Evolutionary conservation across 768 basidiomycete species (phyloP).

Genomic region (Tylopilus sp.): DNA sequence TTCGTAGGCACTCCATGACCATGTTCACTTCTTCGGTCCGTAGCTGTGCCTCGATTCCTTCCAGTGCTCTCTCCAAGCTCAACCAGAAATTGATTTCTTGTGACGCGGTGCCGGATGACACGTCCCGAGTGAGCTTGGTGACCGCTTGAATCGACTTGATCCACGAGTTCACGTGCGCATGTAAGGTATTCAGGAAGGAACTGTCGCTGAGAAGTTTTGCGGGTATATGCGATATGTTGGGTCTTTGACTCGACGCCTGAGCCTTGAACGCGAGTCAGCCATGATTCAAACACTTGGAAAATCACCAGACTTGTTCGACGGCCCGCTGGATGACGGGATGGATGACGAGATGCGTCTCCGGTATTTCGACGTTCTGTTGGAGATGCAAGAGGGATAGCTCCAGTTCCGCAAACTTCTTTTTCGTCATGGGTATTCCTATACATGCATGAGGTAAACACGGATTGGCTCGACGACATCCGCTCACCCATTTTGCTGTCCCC

Average conservation of each 20-base stretch:
- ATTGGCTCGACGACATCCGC: constrained; percentile 16
- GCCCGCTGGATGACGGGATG: constrained; percentile 88
- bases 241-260: constrained; percentile 53
- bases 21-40: constrained; percentile 88
- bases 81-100: constrained; percentile 99
- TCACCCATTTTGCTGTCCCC: constrained; percentile 79
- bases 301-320: constrained; percentile 59
- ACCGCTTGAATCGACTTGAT: constrained; percentile 97
- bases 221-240: constrained; percentile 75
- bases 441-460: constrained; percentile 3
- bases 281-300: constrained; percentile 30
- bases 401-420: constrained; percentile 98
- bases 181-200: constrained; percentile 88
- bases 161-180: constrained; percentile 94
- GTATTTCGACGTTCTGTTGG: constrained; percentile 99
- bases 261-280: constrained; percentile 29
- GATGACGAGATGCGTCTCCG: constrained; percentile 89
- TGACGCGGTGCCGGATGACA: constrained; percentile 90
- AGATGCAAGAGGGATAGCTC: constrained; percentile 91
- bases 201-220: constrained; percentile 77
- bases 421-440: constrained; percentile 90
- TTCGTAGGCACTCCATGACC: constrained; percentile 91
- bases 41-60: constrained; percentile 89
- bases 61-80: constrained; percentile 87
- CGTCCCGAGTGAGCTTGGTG: constrained; percentile 93